phyloP scores from a whole-genome alignment of 208 protist genomes.

The Leishmania tropica region DNA sequence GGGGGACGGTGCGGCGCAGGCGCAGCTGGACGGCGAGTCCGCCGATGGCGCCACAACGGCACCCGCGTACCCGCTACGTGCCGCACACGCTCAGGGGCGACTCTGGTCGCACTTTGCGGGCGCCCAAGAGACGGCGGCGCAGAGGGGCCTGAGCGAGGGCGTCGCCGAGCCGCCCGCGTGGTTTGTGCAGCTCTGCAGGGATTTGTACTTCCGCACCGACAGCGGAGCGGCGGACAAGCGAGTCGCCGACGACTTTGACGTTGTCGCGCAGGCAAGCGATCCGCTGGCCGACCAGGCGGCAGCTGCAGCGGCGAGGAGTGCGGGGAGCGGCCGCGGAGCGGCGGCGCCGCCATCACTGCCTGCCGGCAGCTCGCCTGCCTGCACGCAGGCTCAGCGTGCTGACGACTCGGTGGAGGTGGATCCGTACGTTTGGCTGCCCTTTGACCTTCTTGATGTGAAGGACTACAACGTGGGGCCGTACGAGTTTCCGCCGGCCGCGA shows the following conservation, averaged over 20 bases:
- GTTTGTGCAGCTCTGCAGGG: slow-evolving; percentile 81
- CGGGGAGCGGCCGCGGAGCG: neutral
- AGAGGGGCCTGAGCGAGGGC: slow-evolving; percentile 10
- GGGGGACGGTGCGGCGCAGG: neutral
- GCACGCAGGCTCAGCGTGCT: slow-evolving; percentile 8
- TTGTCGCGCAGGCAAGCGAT: slow-evolving; percentile 36
- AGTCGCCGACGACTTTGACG: slow-evolving; percentile 39
- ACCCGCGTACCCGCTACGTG: slow-evolving; percentile 30
- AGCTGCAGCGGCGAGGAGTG: neutral
- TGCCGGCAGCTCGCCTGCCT: neutral
- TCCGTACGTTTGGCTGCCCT: slow-evolving; percentile 82
- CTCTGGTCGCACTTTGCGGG: slow-evolving; percentile 58
- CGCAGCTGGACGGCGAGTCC: neutral
- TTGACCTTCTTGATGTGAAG: slow-evolving; percentile 74
- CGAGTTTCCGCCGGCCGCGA: slow-evolving; percentile 59
- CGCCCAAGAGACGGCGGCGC: slow-evolving; percentile 11
- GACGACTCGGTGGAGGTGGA: slow-evolving; percentile 23
- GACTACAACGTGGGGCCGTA: slow-evolving; percentile 76
- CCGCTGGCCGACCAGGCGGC: slow-evolving; percentile 11
- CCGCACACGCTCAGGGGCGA: slow-evolving; percentile 40
- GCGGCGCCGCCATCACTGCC: neutral
- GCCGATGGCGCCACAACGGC: neutral
- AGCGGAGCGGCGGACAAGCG: slow-evolving; percentile 13
- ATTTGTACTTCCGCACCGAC: slow-evolving; percentile 81
- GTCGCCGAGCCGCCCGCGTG: slow-evolving; percentile 57